Evolutionary conservation across 345 rosid genomes (phyloP).

Genomic region (Chamaenerion angustifolium): DNA sequence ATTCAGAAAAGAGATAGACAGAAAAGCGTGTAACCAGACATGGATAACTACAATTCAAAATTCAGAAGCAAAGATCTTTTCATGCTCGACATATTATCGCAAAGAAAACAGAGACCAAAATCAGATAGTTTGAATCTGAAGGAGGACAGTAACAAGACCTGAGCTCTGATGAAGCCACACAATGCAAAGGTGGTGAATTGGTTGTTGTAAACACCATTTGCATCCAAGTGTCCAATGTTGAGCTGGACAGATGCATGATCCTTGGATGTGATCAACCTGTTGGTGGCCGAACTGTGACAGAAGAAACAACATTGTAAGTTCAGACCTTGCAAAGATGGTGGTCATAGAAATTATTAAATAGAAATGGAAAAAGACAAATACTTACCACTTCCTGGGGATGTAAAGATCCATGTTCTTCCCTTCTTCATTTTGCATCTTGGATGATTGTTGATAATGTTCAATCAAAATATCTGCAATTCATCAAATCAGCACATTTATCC

Average conservation of each 20-base stretch:
- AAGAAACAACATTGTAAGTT: neutral
- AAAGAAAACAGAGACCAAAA: too few species aligned
- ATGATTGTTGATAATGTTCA: neutral
- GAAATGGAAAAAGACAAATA: too few species aligned
- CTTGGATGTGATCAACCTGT: conserved; percentile 51
- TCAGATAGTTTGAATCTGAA: too few species aligned
- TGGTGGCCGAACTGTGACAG: conserved; percentile 42
- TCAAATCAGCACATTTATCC: neutral
- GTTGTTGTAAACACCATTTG: conserved; percentile 32
- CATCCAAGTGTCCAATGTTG: conserved; percentile 43
- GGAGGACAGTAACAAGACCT: conserved; percentile 13
- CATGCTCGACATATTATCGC: too few species aligned
- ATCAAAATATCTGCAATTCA: neutral
- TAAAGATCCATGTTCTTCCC: conserved; percentile 75
- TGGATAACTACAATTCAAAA: too few species aligned
- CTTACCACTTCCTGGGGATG: conserved; percentile 87
- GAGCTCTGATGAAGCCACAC: conserved; percentile 42
- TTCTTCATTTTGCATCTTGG: conserved; percentile 95
- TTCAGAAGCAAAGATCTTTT: too few species aligned
- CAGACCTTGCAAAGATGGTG: too few species aligned
- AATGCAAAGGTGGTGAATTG: conserved; percentile 42
- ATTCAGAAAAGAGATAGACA: too few species aligned
- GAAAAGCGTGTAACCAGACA: too few species aligned
- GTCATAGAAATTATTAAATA: too few species aligned
- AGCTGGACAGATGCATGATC: conserved; percentile 17